Conservation (phyloP, 345 rosid genomes). For the Pelargonium nanum region DNA sequence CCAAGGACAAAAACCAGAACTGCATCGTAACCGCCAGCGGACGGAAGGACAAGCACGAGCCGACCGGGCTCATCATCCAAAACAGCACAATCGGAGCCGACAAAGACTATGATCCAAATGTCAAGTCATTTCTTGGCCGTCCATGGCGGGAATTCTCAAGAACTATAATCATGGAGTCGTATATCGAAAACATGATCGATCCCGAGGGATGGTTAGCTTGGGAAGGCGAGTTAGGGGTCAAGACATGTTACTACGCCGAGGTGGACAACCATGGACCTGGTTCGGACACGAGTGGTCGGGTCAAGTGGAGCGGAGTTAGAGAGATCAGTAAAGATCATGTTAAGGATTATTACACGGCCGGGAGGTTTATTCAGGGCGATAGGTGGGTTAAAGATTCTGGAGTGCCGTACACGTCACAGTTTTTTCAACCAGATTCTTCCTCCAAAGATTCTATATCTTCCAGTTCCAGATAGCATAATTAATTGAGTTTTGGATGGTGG, state of each 20-base stretch:
- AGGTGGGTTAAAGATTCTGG: conserved; percentile 39
- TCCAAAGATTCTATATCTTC: no score
- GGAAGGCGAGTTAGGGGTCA: conserved; percentile 18
- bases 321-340: conserved; percentile 28
- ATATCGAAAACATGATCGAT: no score
- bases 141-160: no score
- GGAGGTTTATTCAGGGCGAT: conserved; percentile 27
- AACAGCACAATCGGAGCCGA: conserved; percentile 51
- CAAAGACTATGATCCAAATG: conserved; percentile 19
- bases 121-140: no score
- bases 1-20: conserved; percentile 41
- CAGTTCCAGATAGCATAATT: no score
- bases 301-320: conserved; percentile 52
- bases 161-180: no score
- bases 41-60: conserved; percentile 26
- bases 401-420: conserved; percentile 40
- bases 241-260: conserved; percentile 51
- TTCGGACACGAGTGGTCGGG: conserved; percentile 27
- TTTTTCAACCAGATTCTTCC: no score
- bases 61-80: conserved; percentile 55
- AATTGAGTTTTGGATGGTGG: no score
- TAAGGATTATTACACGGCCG: conserved; percentile 20
- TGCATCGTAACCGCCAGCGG: conserved; percentile 56
- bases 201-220: no score
- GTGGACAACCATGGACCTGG: conserved; percentile 64